A percentile compares a stretch with the other conserved stretches of the same genome.
Evolutionary conservation across 2,329 filamentous ascomycete genomes (phyloP).

Genomic region (Raffaelea albimanens): DNA sequence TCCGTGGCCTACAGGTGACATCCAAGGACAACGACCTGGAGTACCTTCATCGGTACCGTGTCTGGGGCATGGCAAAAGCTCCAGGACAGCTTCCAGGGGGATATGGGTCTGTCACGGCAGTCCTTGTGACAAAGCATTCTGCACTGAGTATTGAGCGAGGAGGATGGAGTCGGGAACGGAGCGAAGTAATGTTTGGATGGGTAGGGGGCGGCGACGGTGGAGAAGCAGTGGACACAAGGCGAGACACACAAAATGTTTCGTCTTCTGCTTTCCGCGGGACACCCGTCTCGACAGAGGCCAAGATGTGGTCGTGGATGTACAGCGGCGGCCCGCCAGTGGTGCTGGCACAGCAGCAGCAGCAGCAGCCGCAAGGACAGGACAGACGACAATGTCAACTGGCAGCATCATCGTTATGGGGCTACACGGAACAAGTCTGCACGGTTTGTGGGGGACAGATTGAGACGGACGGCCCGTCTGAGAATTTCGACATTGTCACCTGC

Average conservation of each 20-base stretch:
- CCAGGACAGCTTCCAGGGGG: constrained; percentile 28
- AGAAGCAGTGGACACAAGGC: too few relatives aligned
- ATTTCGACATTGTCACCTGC: too few relatives aligned
- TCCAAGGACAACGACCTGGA: constrained; percentile 24
- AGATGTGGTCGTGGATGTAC: constrained; percentile 51
- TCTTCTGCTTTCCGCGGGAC: neutral
- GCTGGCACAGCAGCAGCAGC: neutral
- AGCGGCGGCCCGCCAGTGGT: constrained; percentile 29
- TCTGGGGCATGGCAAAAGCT: constrained; percentile 44
- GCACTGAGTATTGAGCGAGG: constrained; percentile 37
- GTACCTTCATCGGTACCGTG: constrained; percentile 37
- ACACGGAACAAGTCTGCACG: too few relatives aligned
- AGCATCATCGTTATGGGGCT: too few relatives aligned
- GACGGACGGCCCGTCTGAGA: too few relatives aligned
- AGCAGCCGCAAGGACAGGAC: constrained; percentile 11
- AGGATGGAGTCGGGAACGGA: constrained; percentile 25
- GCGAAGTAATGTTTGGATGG: constrained; percentile 27
- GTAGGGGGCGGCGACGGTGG: neutral
- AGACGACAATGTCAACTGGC: constrained; percentile 7
- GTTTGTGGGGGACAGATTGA: too few relatives aligned
- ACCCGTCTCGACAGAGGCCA: constrained; percentile 32
- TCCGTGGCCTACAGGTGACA: constrained; percentile 7
- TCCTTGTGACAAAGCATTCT: constrained; percentile 38
- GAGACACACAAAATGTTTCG: too few relatives aligned
- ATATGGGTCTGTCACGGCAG: constrained; percentile 28